Evolutionary conservation across 805 yeast species (phyloP).

Genomic region (Pichia nakasei): DNA sequence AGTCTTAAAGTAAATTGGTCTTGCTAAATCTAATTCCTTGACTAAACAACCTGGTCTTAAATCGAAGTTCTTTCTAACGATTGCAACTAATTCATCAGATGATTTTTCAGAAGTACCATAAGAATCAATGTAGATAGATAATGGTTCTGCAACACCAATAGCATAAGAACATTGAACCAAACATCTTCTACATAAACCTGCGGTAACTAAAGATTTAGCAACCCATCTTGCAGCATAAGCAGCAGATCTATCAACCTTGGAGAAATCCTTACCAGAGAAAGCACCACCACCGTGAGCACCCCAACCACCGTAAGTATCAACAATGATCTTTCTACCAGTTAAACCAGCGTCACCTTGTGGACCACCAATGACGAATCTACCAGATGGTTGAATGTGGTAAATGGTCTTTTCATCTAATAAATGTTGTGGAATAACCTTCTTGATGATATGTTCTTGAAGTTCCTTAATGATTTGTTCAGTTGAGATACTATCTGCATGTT

Average conservation of each 20-base stretch:
- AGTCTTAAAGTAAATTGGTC: slow-evolving; percentile 98
- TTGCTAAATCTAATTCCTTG: slow-evolving; percentile 91
- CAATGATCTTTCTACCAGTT: slow-evolving; percentile 98
- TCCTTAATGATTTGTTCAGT: slow-evolving; percentile 85
- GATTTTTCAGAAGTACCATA: slow-evolving; percentile 94
- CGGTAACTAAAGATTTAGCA: slow-evolving; percentile 93
- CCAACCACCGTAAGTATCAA: slow-evolving; percentile 99
- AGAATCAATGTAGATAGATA: slow-evolving; percentile 93
- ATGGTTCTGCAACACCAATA: slow-evolving; percentile 99
- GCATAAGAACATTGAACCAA: slow-evolving; percentile 98
- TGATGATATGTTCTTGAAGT: slow-evolving; percentile 70
- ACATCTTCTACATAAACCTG: slow-evolving; percentile 94
- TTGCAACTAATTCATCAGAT: slow-evolving; percentile 82
- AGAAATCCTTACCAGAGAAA: slow-evolving; percentile 98
- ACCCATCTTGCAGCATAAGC: slow-evolving; percentile 99
- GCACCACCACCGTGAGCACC: slow-evolving; percentile 99
- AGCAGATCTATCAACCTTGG: slow-evolving; percentile 99
- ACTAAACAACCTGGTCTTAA: slow-evolving; percentile 99
- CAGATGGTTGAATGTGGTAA: slow-evolving; percentile 98
- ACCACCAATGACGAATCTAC: slow-evolving; percentile 99
- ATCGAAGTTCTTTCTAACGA: slow-evolving; percentile 91
- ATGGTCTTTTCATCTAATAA: slow-evolving; percentile 90
- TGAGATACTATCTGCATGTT: slow-evolving; percentile 92
- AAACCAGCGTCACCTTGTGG: slow-evolving; percentile 99
- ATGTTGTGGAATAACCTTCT: slow-evolving; percentile 86